Conservation (phyloP, 192 early-diverging fungal species). For the Podila epicladia region DNA sequence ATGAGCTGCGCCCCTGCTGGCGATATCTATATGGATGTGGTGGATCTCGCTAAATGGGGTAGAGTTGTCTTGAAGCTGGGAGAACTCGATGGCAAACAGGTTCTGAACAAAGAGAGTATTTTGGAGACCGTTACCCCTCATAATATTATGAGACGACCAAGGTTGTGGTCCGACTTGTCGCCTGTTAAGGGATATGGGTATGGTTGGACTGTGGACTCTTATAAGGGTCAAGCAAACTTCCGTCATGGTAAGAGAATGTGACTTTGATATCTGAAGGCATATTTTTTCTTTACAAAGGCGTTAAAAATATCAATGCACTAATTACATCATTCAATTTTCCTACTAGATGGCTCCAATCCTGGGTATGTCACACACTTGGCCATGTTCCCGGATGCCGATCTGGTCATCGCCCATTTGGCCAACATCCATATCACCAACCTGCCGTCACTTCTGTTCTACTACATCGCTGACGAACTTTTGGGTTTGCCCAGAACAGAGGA, state of each 20-base stretch:
- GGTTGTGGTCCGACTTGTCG: not conserved
- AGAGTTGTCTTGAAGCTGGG: not conserved
- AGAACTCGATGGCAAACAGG: conserved; percentile 1
- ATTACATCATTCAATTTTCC: not conserved
- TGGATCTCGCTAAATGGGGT: not conserved
- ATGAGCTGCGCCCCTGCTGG: not conserved
- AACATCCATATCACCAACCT: not conserved
- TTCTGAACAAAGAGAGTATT: conserved; percentile 4
- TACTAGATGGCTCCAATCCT: conserved; percentile 3
- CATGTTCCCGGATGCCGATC: conserved; percentile 8
- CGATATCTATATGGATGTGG: not conserved
- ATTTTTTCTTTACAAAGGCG: not conserved
- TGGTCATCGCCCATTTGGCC: not conserved
- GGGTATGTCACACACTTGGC: not conserved
- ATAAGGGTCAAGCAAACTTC: not conserved
- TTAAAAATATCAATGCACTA: not conserved
- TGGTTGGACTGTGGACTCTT: not conserved
- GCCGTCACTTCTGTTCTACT: not conserved
- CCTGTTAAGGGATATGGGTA: not conserved
- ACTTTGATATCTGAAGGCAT: not conserved
- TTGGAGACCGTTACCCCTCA: not conserved
- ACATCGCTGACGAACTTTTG: not conserved
- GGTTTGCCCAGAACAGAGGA: not conserved
- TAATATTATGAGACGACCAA: not conserved
- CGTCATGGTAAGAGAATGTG: not conserved